These are phyloP conservation scores for Tulasnella sp. DNA, from an alignment of 768 basidiomycete species.

Conservation along the genomic window DNA sequence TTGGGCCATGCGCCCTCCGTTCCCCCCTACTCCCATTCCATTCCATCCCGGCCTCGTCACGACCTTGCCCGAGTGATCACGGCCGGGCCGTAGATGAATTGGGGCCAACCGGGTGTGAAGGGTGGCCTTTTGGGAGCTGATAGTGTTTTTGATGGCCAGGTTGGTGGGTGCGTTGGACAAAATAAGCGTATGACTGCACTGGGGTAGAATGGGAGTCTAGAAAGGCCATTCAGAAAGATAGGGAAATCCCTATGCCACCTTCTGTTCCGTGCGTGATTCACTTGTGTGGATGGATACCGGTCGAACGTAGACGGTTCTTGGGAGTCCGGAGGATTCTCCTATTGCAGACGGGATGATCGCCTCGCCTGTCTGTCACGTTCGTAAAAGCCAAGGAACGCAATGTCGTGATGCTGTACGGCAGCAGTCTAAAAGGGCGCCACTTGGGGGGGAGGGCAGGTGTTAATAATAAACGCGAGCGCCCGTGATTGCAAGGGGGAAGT, in stretches of 20 bases:
- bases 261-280: too few relatives aligned
- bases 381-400: background rate
- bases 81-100: too few relatives aligned
- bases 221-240: background rate
- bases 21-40: background rate
- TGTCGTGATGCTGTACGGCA: background rate
- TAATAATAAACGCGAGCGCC: background rate
- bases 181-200: background rate
- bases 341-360: too few relatives aligned
- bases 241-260: too few relatives aligned
- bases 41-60: background rate
- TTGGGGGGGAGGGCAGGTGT: background rate
- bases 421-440: background rate
- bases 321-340: too few relatives aligned
- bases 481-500: background rate
- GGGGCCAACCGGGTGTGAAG: too few relatives aligned
- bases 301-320: too few relatives aligned
- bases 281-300: background rate
- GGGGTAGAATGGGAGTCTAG: background rate
- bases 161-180: background rate
- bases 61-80: background rate
- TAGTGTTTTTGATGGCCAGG: too few relatives aligned
- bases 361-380: too few relatives aligned
- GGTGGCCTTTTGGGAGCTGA: background rate
- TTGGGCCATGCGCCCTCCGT: background rate